Percentiles rank a stretch among this genome's conserved stretches.
These are phyloP conservation scores for Globisporangium viniferum DNA, from an alignment of 352 stramenopile genomes.

Conservation along the genomic window DNA sequence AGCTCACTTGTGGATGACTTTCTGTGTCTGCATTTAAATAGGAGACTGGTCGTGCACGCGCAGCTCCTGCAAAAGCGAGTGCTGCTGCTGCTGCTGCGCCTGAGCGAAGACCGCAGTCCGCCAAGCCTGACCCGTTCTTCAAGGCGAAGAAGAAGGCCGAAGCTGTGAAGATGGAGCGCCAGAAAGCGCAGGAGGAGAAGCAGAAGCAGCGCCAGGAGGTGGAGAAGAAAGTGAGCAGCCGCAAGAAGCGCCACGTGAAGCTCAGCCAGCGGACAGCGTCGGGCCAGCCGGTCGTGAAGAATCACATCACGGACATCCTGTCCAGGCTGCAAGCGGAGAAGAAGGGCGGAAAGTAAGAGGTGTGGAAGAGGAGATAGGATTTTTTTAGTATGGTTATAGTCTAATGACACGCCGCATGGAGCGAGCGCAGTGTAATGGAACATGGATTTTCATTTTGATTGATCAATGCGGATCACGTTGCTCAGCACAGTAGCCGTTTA, in stretches of 20 bases:
- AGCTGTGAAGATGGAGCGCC: constrained; percentile 46
- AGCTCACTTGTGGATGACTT: background rate
- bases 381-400: constrained; percentile 1
- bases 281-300: constrained; percentile 80
- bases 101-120: constrained; percentile 13
- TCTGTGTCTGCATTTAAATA: background rate
- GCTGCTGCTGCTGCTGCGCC: constrained; percentile 20
- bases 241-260: constrained; percentile 88
- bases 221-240: constrained; percentile 73
- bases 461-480: background rate
- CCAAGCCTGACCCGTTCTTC: constrained; percentile 79
- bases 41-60: background rate
- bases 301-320: constrained; percentile 85
- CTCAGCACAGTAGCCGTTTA: background rate
- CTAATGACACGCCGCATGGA: background rate
- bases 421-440: background rate
- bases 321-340: constrained; percentile 62
- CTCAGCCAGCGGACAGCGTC: constrained; percentile 74
- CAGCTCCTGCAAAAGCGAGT: background rate
- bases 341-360: constrained; percentile 12
- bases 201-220: constrained; percentile 44
- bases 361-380: background rate
- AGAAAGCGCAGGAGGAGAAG: constrained; percentile 39
- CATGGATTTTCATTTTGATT: background rate
- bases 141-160: constrained; percentile 81